Evolutionary conservation across 805 yeast genomes (phyloP).

Genomic region (Sporopachydermia lactativora): DNA sequence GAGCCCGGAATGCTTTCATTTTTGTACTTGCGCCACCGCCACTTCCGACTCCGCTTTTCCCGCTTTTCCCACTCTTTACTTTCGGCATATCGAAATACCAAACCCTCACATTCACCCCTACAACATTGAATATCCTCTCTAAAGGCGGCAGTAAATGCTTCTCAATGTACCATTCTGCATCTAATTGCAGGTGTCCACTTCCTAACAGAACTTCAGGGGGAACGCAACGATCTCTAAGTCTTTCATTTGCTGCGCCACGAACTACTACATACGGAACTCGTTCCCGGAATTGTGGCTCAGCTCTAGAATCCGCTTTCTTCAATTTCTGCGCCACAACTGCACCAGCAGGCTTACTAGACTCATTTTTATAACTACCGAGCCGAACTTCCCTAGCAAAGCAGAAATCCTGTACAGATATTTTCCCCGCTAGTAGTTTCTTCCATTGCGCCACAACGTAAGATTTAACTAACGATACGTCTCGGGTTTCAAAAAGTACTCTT

Average conservation of each 20-base stretch:
- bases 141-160: slow-evolving; percentile 83
- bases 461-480: slow-evolving; percentile 60
- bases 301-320: slow-evolving; percentile 49
- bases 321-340: slow-evolving; percentile 63
- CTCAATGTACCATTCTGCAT: slow-evolving; percentile 72
- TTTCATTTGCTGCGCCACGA: slow-evolving; percentile 36
- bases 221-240: slow-evolving; percentile 63
- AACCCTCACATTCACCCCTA: slow-evolving; percentile 64
- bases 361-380: slow-evolving; percentile 69
- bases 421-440: slow-evolving; percentile 43
- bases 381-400: slow-evolving; percentile 87
- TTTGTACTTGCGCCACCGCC: not conserved
- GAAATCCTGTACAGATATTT: slow-evolving; percentile 63
- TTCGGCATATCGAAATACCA: slow-evolving; percentile 68
- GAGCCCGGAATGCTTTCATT: not conserved
- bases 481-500: slow-evolving; percentile 53
- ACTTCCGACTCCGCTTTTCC: not conserved
- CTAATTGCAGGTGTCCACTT: slow-evolving; percentile 35
- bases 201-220: slow-evolving; percentile 63
- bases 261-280: slow-evolving; percentile 79
- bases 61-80: slow-evolving; percentile 3
- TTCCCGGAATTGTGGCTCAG: slow-evolving; percentile 80
- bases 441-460: slow-evolving; percentile 53
- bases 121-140: slow-evolving; percentile 64
- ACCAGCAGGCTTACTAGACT: slow-evolving; percentile 73